Conservation (phyloP, 2,329 filamentous ascomycete genomes). For the Aspergillus sp. region DNA sequence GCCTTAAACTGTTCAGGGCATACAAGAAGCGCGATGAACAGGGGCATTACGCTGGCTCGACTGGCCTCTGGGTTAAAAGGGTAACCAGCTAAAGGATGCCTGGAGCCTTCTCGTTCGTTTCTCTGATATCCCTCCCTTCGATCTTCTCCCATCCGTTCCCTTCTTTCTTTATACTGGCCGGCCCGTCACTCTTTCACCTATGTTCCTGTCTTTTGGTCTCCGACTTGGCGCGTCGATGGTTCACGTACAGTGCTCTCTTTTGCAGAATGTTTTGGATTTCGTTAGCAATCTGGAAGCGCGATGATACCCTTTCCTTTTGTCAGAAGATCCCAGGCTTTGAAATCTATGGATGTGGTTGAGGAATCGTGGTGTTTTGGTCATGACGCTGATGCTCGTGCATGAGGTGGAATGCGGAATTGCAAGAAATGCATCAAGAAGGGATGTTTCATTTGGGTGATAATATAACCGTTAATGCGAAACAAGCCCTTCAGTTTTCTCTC, state of each 20-base stretch:
- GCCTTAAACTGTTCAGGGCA: conserved; percentile 62
- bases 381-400: background rate
- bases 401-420: background rate
- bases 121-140: no score
- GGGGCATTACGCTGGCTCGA: conserved; percentile 38
- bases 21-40: conserved; percentile 66
- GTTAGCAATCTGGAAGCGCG: background rate
- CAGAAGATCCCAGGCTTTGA: background rate
- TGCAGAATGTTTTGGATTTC: background rate
- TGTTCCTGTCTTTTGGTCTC: conserved; percentile 1
- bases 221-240: background rate
- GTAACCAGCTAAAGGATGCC: conserved; percentile 51
- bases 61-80: conserved; percentile 66
- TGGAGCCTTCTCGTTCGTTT: conserved; percentile 1
- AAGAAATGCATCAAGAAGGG: conserved; percentile 6
- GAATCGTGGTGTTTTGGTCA: background rate
- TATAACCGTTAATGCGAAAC: conserved; percentile 9
- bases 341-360: background rate
- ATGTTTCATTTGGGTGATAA: conserved; percentile 6
- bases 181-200: conserved; percentile 3
- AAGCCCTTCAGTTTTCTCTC: conserved; percentile 7
- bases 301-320: conserved; percentile 3
- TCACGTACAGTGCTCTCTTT: background rate
- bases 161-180: conserved; percentile 2
- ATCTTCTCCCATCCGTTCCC: no score